These are phyloP conservation scores for Pichia sp. DNA, from an alignment of 1,139 yeast genomes.

Conservation along the genomic window DNA sequence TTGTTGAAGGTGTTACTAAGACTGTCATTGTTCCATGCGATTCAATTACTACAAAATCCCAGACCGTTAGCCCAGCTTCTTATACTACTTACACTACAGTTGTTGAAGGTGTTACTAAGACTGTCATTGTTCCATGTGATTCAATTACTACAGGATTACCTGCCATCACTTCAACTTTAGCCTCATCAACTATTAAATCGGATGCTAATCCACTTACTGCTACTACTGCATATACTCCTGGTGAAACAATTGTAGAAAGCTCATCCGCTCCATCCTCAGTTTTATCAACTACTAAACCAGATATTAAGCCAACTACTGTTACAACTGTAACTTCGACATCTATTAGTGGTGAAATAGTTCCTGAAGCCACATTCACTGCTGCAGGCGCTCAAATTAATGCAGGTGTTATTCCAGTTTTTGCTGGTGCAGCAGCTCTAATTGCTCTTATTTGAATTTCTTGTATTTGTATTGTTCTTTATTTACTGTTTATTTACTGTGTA, in stretches of 20 bases:
- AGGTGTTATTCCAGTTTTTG: not conserved
- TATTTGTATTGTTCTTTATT: not conserved
- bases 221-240: slow-evolving; percentile 5
- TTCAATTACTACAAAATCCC: not conserved
- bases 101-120: slow-evolving; percentile 9
- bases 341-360: slow-evolving; percentile 9
- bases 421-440: not conserved
- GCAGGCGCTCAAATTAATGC: not conserved
- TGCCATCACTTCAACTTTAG: not conserved
- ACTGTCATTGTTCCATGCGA: slow-evolving; percentile 9
- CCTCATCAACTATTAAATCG: not conserved
- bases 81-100: slow-evolving; percentile 14
- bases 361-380: slow-evolving; percentile 1
- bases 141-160: not conserved
- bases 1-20: slow-evolving; percentile 10
- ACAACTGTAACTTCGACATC: slow-evolving; percentile 9
- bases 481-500: not conserved
- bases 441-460: not conserved
- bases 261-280: not conserved
- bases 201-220: not conserved
- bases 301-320: not conserved
- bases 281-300: slow-evolving; percentile 2
- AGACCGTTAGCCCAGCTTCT: not conserved
- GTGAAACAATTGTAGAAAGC: not conserved
- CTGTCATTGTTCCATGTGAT: slow-evolving; percentile 14